Base-by-base conservation (phyloP, 306 rosid species). In the Fagus crenata region DNA sequence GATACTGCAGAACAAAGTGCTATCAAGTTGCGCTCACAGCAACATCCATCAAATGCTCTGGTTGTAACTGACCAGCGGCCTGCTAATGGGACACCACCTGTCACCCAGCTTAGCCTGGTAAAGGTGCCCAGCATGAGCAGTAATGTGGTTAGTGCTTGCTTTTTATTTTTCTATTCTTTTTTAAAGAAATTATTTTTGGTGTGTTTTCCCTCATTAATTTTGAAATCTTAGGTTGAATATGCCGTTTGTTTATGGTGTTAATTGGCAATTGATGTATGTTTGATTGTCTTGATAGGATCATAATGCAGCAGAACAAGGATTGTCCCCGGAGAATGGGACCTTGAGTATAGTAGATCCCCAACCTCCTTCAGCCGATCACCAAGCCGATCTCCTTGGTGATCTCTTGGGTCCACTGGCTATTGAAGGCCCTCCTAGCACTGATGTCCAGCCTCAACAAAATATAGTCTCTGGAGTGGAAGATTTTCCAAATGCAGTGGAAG, bases 1-100 rank as follows among this genome's bases (percentile, higher is more conserved):
- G 99, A 96, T 82, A 86, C 98, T 42, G 99, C 97, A 0, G 99
- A 96, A 85, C 96, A 85, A 87, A 96, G 99, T 89, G 97, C 99
- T 78, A 83, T 93, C 75, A 92, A 85, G 88, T 77, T 89, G 89
- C 89, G 98, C 39, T 75, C 98, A 77, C 96, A 85, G 81, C 99
- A 96, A 83, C 98, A 90, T 88, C 53, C 85, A 63, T 96, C 99
- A 84, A 93, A 81, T 84, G 99, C 96, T 80, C 91, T 96, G 84
- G 99, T 93, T 81, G 93, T 96, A 76, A 86, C 97, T 0, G 97
- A 95, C 71, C 93, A 91, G 76, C 87, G 78, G 71, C 88, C 88
- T 78, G 83, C 87, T 46, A 93, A 89, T 58, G 99, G 93, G 70
- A 80, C 86, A 74, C 92, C 86, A 1, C 68, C 91, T 72, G 83